Percentiles rank a stretch among this genome's conserved stretches.
phyloP scores from a whole-genome alignment of 345 rosid genomes.

The Gynandropsis gynandra region DNA sequence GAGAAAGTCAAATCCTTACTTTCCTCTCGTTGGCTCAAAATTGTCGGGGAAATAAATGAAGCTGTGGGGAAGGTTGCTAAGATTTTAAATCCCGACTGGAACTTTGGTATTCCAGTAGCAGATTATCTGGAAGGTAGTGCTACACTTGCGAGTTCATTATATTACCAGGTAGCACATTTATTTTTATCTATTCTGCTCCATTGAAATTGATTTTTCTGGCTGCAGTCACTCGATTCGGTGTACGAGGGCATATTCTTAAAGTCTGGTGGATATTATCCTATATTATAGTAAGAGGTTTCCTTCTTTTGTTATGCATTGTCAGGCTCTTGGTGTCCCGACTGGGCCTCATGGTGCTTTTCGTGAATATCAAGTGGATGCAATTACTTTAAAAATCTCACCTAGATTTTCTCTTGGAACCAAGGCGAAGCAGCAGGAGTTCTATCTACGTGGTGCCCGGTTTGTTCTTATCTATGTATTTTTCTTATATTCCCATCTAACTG shows the following conservation, averaged over 20 bases:
- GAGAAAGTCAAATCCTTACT: conserved; percentile 60
- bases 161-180: conserved; percentile 55
- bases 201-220: neutral
- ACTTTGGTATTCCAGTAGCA: conserved; percentile 64
- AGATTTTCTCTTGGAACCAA: conserved; percentile 36
- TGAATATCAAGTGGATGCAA: conserved; percentile 88
- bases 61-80: conserved; percentile 50
- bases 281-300: conserved; percentile 1
- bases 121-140: conserved; percentile 83
- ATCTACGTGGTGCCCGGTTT: conserved; percentile 68
- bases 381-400: conserved; percentile 79
- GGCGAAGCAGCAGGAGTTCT: conserved; percentile 55
- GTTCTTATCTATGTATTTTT: conserved; percentile 23
- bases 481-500: neutral
- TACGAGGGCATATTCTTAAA: conserved; percentile 6
- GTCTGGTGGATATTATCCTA: neutral
- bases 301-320: conserved; percentile 15
- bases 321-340: conserved; percentile 94
- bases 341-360: conserved; percentile 98
- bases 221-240: conserved; percentile 13
- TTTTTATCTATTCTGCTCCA: neutral
- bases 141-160: conserved; percentile 85
- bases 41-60: conserved; percentile 56
- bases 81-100: conserved; percentile 58
- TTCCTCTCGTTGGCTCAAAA: conserved; percentile 45